Conservation (phyloP, 352 stramenopile species). For the Phytophthora citricola region DNA sequence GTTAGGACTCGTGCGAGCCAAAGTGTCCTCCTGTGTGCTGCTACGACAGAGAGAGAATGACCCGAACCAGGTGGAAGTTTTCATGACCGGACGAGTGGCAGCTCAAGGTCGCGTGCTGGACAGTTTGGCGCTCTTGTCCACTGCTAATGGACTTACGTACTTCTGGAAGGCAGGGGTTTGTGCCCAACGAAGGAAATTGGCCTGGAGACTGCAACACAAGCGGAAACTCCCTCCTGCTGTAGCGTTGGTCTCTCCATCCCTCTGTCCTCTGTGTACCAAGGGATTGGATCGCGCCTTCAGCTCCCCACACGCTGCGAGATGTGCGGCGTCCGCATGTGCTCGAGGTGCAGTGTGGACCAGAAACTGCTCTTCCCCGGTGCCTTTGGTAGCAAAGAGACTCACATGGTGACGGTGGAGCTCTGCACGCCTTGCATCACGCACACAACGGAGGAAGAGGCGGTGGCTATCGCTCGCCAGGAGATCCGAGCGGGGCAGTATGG, state of each 20-base stretch:
- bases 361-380: conserved; percentile 33
- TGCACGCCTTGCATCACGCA: conserved; percentile 32
- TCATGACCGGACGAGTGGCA: conserved; percentile 51
- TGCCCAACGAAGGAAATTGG: conserved; percentile 37
- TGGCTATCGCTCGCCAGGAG: conserved; percentile 37
- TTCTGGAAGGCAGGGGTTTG: conserved; percentile 44
- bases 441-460: conserved; percentile 30
- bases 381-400: conserved; percentile 30
- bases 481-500: conserved; percentile 45
- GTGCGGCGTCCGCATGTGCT: conserved; percentile 40
- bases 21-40: conserved; percentile 53
- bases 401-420: conserved; percentile 28
- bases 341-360: conserved; percentile 33
- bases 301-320: conserved; percentile 34
- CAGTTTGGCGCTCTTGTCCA: conserved; percentile 43
- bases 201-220: conserved; percentile 48
- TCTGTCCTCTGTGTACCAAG: conserved; percentile 27
- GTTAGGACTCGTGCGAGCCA: conserved; percentile 43
- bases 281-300: conserved; percentile 25
- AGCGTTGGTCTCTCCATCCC: conserved; percentile 6
- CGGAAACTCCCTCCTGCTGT: conserved; percentile 12
- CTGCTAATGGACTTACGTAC: conserved; percentile 41
- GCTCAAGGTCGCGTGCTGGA: conserved; percentile 52
- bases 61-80: conserved; percentile 48
- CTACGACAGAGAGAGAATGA: conserved; percentile 31